Evolutionary conservation across 1,284 basidiomycete species (phyloP).

Genomic region (Trametes versicolor): DNA sequence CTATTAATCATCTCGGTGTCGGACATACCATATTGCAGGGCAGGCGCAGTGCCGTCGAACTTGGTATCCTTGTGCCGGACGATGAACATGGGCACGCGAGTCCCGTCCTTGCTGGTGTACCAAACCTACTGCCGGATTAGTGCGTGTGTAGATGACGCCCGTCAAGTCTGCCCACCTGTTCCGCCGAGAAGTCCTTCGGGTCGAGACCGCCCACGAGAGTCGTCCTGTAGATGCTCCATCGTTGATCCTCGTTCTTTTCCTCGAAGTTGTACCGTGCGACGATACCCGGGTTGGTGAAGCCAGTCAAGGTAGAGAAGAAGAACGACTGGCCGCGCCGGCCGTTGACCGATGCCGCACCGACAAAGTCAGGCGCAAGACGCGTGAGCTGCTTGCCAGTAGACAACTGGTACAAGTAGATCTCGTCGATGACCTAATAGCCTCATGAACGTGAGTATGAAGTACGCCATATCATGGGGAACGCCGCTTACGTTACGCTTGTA

Average conservation of each 20-base stretch:
- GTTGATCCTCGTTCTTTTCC: constrained; percentile 53
- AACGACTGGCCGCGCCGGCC: constrained; percentile 67
- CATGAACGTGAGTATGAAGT: constrained; percentile 4
- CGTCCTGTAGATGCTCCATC: constrained; percentile 68
- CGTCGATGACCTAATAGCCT: constrained; percentile 74
- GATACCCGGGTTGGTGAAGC: constrained; percentile 82
- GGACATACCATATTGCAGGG: constrained; percentile 76
- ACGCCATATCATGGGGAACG: not conserved
- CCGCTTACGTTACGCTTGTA: constrained; percentile 79
- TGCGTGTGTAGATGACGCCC: not conserved
- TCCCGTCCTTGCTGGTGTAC: constrained; percentile 85
- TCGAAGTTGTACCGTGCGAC: constrained; percentile 71
- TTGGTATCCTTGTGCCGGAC: constrained; percentile 79
- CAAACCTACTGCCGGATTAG: constrained; percentile 59
- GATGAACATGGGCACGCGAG: constrained; percentile 88
- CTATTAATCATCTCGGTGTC: no score
- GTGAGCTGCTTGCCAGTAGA: constrained; percentile 62
- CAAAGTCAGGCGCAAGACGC: constrained; percentile 72
- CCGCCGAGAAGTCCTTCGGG: constrained; percentile 75
- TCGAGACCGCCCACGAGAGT: constrained; percentile 74
- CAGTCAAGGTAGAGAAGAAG: constrained; percentile 74
- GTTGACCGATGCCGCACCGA: constrained; percentile 71
- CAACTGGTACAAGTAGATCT: constrained; percentile 80
- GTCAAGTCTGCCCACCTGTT: constrained; percentile 58
- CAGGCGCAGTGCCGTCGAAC: constrained; percentile 82